phyloP scores from a whole-genome alignment of 2,329 filamentous ascomycete genomes.

The Sporothrix brasiliensis region DNA sequence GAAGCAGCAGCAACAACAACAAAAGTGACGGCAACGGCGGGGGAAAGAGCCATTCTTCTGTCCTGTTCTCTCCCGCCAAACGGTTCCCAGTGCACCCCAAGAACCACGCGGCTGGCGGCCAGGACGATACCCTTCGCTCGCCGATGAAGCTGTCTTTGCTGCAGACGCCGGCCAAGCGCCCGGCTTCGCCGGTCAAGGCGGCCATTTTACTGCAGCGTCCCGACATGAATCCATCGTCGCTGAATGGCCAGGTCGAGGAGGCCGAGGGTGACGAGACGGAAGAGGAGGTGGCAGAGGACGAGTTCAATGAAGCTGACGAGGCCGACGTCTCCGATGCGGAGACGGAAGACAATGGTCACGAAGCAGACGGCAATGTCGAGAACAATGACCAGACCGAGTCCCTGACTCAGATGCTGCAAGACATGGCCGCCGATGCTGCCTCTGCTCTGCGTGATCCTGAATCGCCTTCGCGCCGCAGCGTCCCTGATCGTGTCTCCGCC shows the following conservation, averaged over 20 bases:
- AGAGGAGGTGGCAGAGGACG: not conserved
- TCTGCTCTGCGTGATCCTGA: conserved; percentile 32
- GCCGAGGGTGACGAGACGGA: not conserved
- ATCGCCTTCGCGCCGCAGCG: conserved; percentile 40
- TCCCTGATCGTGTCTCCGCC: conserved; percentile 46
- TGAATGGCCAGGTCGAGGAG: not conserved
- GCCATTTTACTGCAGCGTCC: conserved; percentile 44
- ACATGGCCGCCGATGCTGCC: conserved; percentile 34
- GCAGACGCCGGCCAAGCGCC: conserved; percentile 48
- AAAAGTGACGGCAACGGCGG: conserved; percentile 33
- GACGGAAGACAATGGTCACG: conserved; percentile 19
- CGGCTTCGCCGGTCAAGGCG: conserved; percentile 44
- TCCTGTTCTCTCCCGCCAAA: conserved; percentile 57
- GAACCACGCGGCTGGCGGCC: conserved; percentile 41
- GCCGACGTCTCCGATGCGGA: conserved; percentile 16
- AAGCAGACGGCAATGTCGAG: conserved; percentile 33
- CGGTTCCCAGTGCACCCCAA: conserved; percentile 52
- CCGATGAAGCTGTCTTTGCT: conserved; percentile 54
- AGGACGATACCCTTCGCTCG: conserved; percentile 41
- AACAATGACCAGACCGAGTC: conserved; percentile 33
- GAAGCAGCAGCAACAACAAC: not conserved
- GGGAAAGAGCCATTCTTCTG: conserved; percentile 35
- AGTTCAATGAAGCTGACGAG: conserved; percentile 16
- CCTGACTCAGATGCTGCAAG: conserved; percentile 34
- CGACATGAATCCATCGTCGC: conserved; percentile 18